Conservation (phyloP, 2,329 filamentous ascomycete genomes). For the Colletotrichum gigasporum region DNA sequence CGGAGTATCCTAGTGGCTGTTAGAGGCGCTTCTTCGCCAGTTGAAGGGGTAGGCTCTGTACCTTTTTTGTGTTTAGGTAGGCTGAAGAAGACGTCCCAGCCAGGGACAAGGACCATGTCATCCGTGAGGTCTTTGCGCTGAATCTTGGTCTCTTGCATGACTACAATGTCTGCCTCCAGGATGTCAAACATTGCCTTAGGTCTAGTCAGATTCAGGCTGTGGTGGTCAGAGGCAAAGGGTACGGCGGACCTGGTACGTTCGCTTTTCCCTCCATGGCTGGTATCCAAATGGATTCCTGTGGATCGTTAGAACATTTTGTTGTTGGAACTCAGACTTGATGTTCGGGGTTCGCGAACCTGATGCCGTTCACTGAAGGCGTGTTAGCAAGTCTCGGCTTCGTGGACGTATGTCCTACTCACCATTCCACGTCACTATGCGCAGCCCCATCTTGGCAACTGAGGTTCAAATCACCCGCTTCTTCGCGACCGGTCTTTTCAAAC, state of each 20-base stretch:
- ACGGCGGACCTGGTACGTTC: constrained; percentile 70
- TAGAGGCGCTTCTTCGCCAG: not conserved
- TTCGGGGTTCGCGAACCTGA: constrained; percentile 64
- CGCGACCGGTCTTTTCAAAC: no score
- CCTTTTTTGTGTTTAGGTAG: constrained; percentile 94
- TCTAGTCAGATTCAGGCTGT: no score
- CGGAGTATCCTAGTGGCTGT: constrained; percentile 79
- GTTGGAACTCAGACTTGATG: not conserved
- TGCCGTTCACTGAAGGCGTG: constrained; percentile 74
- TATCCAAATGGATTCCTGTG: constrained; percentile 83
- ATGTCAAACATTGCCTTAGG: constrained; percentile 89
- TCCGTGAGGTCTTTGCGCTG: constrained; percentile 91
- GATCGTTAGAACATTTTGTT: not conserved
- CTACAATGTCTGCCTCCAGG: constrained; percentile 89
- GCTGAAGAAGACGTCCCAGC: constrained; percentile 97
- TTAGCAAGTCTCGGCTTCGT: constrained; percentile 33
- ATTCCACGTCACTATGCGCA: constrained; percentile 90
- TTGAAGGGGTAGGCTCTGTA: constrained; percentile 41
- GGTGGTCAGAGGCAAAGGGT: not conserved
- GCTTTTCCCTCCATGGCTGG: constrained; percentile 80
- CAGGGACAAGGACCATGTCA: constrained; percentile 94
- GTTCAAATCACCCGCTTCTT: not conserved
- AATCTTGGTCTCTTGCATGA: constrained; percentile 97
- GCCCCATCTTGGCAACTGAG: constrained; percentile 63
- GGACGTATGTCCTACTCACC: constrained; percentile 57